Evolutionary conservation across 805 yeast genomes (phyloP), one percentile per base, ranked within the genome.

Genomic region (Candida sphagnicola): DNA sequence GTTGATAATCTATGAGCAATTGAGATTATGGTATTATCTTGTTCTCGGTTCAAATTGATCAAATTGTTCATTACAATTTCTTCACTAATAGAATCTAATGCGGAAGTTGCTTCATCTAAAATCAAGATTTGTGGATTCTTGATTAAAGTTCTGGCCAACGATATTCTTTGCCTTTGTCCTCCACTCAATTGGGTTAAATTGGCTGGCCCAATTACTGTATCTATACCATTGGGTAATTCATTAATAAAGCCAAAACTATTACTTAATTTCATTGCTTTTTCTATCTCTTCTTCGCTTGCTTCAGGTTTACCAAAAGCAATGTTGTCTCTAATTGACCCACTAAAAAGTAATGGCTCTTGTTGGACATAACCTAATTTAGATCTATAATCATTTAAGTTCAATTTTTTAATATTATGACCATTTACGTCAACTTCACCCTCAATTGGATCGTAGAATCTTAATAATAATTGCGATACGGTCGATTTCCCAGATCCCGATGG

Each of bases 401-500:
- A 72, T 14, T 77, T 74, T 28, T 65, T 63, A 43, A 91, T 73
- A 44, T 82, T 70, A 38, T 77, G 74, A 10, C 77, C 78, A 44
- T 89, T 89, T 15, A 90, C 70, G 3, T 64, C 49, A 24, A 91
- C 78, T 5, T 60, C 50, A 17, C 98, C 98, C 0, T 57, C 43
- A 10, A 57, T 55, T 2, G 95, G 90, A 51, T 89, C 96, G 60
- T 91, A 91, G 55, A 85, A 86, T 42, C 98, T 70, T 49, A 90
- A 62, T 32, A 91, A 62, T 37, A 91, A 64, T 37, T 90, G 86
- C 5, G 90, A 74, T 2, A 91, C 77, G 0, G 97, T 90, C 13
- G 95, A 86, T 58, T 91, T 91, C 18, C 98, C 98, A 44, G 95
- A 85, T 1, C 98, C 98, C 24, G 95, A 83, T n/a, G 96, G 96